Evolutionary conservation across 331 rosid species (phyloP).

Genomic region (Telfairia occidentalis): DNA sequence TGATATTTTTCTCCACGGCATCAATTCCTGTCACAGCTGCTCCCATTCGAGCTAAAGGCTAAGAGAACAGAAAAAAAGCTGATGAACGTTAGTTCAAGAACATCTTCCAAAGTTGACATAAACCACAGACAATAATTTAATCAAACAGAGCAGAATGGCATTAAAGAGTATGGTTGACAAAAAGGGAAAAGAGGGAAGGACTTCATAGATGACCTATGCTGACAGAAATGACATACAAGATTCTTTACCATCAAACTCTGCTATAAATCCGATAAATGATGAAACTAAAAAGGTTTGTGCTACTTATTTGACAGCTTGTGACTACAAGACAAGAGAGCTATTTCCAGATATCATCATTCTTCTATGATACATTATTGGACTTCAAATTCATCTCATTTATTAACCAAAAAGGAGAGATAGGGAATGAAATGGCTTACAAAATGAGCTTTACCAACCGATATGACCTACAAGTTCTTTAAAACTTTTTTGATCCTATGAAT

Average conservation of each 20-base stretch:
- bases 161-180: neutral
- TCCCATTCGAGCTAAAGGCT: slow-evolving; percentile 94
- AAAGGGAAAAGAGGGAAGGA: neutral
- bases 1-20: slow-evolving; percentile 79
- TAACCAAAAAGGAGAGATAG: neutral
- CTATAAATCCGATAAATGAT: neutral
- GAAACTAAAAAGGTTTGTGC: neutral
- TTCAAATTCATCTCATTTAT: neutral
- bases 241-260: neutral
- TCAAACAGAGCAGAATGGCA: neutral
- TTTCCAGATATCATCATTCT: neutral
- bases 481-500: neutral
- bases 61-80: slow-evolving; percentile 17
- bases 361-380: neutral
- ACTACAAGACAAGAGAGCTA: neutral
- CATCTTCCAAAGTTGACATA: neutral
- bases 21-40: slow-evolving; percentile 82
- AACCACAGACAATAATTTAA: neutral
- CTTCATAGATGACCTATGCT: neutral
- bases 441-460: neutral
- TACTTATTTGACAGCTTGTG: neutral
- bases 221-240: neutral
- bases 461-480: neutral
- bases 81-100: neutral
- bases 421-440: neutral